Conservation (phyloP, 106 monocot species). For the Dendrobium nobile region DNA sequence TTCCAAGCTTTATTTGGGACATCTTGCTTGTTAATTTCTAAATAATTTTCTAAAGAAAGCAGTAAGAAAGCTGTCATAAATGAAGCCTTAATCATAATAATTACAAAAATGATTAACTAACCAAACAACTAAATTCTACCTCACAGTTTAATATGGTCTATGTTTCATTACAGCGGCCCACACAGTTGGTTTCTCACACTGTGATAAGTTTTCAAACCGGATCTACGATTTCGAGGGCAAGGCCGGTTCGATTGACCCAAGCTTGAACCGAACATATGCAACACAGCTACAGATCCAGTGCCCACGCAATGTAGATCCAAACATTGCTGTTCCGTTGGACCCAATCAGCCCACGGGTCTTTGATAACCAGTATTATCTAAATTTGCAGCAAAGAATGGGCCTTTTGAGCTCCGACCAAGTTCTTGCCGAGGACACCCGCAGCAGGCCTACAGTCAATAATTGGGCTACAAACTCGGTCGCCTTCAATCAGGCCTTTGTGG, state of each 20-base stretch:
- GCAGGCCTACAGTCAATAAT: slow-evolving; percentile 22
- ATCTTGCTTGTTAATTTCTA: too few relatives aligned
- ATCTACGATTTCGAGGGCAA: slow-evolving; percentile 39
- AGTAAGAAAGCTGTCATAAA: too few relatives aligned
- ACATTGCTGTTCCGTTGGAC: slow-evolving; percentile 46
- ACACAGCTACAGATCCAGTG: slow-evolving; percentile 32
- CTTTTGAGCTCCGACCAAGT: slow-evolving; percentile 58
- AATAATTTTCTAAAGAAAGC: too few relatives aligned
- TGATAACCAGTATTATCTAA: slow-evolving; percentile 71
- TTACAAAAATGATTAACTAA: too few relatives aligned
- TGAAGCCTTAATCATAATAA: too few relatives aligned
- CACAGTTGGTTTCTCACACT: slow-evolving; percentile 60
- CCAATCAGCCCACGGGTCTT: slow-evolving; percentile 45
- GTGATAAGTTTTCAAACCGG: slow-evolving; percentile 35
- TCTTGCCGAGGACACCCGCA: slow-evolving; percentile 31
- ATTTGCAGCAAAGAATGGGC: slow-evolving; percentile 58
- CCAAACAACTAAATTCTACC: too few relatives aligned
- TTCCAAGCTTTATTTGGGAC: too few relatives aligned
- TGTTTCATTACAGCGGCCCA: slow-evolving; percentile 23
- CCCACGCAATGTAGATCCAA: slow-evolving; percentile 16
- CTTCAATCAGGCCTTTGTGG: slow-evolving; percentile 33
- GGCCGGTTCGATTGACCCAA: slow-evolving; percentile 29
- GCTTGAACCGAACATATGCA: slow-evolving; percentile 40
- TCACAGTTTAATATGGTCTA: background rate
- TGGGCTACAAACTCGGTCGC: slow-evolving; percentile 16